These are phyloP conservation scores for Aspergillus amoenus DNA, from an alignment of 2,329 filamentous ascomycete genomes.

Conservation along the genomic window DNA sequence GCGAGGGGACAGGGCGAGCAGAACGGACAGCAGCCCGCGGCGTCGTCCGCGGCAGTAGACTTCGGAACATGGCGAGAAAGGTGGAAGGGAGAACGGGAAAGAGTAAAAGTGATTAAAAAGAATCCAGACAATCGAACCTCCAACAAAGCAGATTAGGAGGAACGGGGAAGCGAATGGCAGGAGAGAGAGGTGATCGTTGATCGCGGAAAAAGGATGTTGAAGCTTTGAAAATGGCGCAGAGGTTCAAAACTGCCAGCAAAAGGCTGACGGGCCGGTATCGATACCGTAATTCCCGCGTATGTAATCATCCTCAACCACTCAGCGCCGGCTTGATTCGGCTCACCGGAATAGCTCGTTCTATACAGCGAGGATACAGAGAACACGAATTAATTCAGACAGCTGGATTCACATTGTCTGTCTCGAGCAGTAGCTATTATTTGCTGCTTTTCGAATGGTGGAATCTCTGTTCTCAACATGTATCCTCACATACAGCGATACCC, in stretches of 20 bases:
- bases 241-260: conserved; percentile 19
- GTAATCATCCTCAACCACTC: conserved; percentile 19
- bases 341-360: conserved; percentile 5
- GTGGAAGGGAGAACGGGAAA: conserved; percentile 22
- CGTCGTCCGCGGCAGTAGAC: conserved; percentile 50
- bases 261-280: conserved; percentile 23
- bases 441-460: neutral
- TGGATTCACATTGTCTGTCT: neutral
- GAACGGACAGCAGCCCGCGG: conserved; percentile 45
- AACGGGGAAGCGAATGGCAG: conserved; percentile 23
- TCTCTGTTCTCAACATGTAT: neutral
- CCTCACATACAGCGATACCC: neutral
- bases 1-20: conserved; percentile 37
- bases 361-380: neutral
- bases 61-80: conserved; percentile 51
- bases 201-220: conserved; percentile 27
- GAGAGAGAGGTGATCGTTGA: conserved; percentile 13
- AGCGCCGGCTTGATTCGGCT: conserved; percentile 19
- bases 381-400: conserved; percentile 18
- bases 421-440: neutral
- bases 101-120: conserved; percentile 23
- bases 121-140: conserved; percentile 32
- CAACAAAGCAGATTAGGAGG: conserved; percentile 23
- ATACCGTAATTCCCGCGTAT: conserved; percentile 22
- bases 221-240: conserved; percentile 18